A percentile compares a stretch with the other conserved stretches of the same genome.
phyloP scores from a whole-genome alignment of 495 filamentous ascomycete genomes.

The Aspergillus campestris region DNA sequence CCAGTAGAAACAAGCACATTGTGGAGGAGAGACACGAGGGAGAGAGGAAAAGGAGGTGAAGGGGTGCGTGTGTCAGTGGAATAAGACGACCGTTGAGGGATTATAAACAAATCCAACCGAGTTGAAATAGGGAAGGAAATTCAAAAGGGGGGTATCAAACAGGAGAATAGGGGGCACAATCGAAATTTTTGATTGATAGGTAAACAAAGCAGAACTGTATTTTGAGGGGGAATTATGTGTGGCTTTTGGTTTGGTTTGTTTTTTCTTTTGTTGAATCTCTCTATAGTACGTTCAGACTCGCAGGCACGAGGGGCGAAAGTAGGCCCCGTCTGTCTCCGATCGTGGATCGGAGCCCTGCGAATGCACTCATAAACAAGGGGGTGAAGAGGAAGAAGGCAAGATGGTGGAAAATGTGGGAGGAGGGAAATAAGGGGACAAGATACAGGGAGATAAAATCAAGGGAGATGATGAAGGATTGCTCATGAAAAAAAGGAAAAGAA shows the following conservation, averaged over 20 bases:
- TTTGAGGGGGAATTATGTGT: neutral
- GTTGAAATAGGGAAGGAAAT: neutral
- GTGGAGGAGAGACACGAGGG: no score
- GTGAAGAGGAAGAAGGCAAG: neutral
- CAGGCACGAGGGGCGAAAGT: conserved; percentile 16
- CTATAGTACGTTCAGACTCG: conserved; percentile 4
- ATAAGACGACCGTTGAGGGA: no score
- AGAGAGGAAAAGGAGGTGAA: no score
- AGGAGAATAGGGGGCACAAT: neutral
- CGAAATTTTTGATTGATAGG: neutral
- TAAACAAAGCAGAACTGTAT: neutral
- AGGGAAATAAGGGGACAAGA: conserved; percentile 8
- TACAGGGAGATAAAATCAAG: conserved; percentile 10
- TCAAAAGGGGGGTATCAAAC: conserved; percentile 12
- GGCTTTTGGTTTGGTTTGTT: conserved; percentile 7
- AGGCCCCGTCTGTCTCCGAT: conserved; percentile 9
- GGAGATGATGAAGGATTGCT: neutral
- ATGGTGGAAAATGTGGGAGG: conserved; percentile 3
- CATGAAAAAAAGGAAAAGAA: neutral
- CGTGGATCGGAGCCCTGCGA: neutral
- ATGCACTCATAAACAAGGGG: neutral
- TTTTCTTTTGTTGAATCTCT: conserved; percentile 4
- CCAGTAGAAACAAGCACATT: no score
- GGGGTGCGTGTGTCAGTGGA: no score
- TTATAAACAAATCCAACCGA: neutral